Percentiles rank a stretch among this genome's conserved stretches.
These are phyloP conservation scores for Mucor sp. DNA, from an alignment of 371 early-diverging fungal genomes.

Conservation along the genomic window DNA sequence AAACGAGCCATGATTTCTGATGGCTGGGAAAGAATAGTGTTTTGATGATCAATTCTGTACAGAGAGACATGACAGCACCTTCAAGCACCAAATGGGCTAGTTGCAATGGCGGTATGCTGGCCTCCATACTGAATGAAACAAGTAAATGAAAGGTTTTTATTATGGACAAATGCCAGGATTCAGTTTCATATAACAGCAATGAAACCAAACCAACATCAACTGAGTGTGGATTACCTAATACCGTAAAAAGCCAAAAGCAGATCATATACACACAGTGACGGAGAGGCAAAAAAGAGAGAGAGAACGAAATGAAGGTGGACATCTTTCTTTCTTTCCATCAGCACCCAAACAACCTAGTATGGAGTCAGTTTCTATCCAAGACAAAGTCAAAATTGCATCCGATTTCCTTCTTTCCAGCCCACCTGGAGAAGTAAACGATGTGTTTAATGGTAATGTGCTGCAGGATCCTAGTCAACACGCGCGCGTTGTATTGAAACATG, in stretches of 20 bases:
- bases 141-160: background rate
- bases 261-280: background rate
- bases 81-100: slow-evolving; percentile 5
- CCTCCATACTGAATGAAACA: background rate
- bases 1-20: background rate
- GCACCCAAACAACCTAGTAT: background rate
- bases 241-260: background rate
- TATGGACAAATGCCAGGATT: background rate
- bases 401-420: slow-evolving; percentile 85
- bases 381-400: slow-evolving; percentile 80
- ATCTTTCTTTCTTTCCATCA: background rate
- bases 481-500: background rate
- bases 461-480: background rate
- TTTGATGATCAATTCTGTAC: background rate
- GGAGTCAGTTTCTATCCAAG: slow-evolving; percentile 42
- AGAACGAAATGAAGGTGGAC: background rate
- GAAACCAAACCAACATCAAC: background rate
- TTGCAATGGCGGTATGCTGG: background rate
- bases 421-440: slow-evolving; percentile 97
- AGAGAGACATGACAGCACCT: slow-evolving; percentile 10
- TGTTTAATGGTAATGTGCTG: slow-evolving; percentile 80
- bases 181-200: background rate
- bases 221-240: background rate
- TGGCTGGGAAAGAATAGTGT: background rate
- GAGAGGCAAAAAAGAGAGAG: background rate